Evolutionary conservation across 345 rosid genomes (phyloP), one percentile per base, ranked within the genome.

Genomic region (Erucastrum elatum): DNA sequence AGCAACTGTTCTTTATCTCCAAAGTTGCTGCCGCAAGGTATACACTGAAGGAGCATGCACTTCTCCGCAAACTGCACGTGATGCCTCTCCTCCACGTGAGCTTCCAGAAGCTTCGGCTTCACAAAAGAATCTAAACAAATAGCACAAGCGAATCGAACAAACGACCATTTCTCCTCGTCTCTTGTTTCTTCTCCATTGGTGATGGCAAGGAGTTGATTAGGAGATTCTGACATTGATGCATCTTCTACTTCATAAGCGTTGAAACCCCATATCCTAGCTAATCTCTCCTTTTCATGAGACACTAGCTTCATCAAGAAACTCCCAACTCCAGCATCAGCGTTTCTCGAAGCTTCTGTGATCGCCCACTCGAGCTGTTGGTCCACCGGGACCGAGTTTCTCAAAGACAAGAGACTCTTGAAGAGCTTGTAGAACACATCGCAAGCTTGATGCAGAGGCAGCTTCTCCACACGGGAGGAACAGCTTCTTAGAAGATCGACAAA

Each of bases 281-380:
- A 83, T 77, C 98, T 88, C 70, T 89, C 91, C 80, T 88, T 96
- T 86, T 96, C 99, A 64, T 75, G 71, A 74, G 77, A 81, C 67
- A 90, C 94, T 82, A 96, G 79, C 88, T 89, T 96, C 80, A 86
- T 76, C 74, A 96, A 84, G 81, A 88, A 77, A 33, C 86, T 87
- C 62, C 97, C 97, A 9, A 93, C 86, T 15, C 83, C 67, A 68
- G 71, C 80, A 64, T 30, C 70, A 74, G 77, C 82, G 70, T 75
- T 41, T 81, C 90, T 90, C 34, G 97, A 89, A 80, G 98, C 97
- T 86, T 96, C 98, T 75, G 95, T 64, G 77, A 91, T 76, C 68
- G 98, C 99, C 99, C 99, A 96, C 53, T 93, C 91, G 65, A 96
- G 87, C 79, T 93, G 98, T 76, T 89, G 86, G 21, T 91, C 98